These are phyloP conservation scores for Botrytis porri DNA, from an alignment of 2,329 filamentous ascomycete genomes.

Conservation along the genomic window DNA sequence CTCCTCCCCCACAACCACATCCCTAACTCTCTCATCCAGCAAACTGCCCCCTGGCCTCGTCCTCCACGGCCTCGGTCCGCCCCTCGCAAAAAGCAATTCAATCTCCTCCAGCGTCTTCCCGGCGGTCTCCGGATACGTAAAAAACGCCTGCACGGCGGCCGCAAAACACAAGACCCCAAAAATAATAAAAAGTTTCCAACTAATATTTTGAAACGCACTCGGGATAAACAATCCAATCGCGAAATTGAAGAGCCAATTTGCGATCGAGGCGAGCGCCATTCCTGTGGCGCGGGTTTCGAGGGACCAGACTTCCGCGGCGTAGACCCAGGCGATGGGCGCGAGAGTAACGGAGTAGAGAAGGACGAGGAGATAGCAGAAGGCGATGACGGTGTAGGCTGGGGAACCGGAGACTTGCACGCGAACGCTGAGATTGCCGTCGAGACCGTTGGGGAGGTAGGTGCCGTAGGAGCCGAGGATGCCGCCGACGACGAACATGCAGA, in stretches of 20 bases:
- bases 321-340: constrained; percentile 63
- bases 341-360: constrained; percentile 62
- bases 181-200: constrained; percentile 51
- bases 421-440: constrained; percentile 49
- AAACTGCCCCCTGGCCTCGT: constrained; percentile 25
- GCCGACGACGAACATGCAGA: constrained; percentile 48
- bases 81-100: constrained; percentile 36
- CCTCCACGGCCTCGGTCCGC: constrained; percentile 29
- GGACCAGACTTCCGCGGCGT: constrained; percentile 63
- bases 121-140: constrained; percentile 39
- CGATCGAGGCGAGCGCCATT: constrained; percentile 55
- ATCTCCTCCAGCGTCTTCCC: constrained; percentile 39
- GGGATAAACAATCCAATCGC: constrained; percentile 58
- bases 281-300: constrained; percentile 58
- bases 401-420: constrained; percentile 50
- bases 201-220: constrained; percentile 56
- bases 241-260: constrained; percentile 59
- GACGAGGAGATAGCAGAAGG: constrained; percentile 63
- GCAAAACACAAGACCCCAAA: constrained; percentile 48
- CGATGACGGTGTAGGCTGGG: constrained; percentile 60
- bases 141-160: constrained; percentile 38
- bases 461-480: constrained; percentile 45
- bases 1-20: constrained; percentile 19
- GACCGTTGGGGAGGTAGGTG: constrained; percentile 43
- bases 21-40: constrained; percentile 26